Percentiles rank a stretch among this genome's conserved stretches.
Evolutionary conservation across 2,329 filamentous ascomycete species (phyloP).

Genomic region (Fusarium sp.): DNA sequence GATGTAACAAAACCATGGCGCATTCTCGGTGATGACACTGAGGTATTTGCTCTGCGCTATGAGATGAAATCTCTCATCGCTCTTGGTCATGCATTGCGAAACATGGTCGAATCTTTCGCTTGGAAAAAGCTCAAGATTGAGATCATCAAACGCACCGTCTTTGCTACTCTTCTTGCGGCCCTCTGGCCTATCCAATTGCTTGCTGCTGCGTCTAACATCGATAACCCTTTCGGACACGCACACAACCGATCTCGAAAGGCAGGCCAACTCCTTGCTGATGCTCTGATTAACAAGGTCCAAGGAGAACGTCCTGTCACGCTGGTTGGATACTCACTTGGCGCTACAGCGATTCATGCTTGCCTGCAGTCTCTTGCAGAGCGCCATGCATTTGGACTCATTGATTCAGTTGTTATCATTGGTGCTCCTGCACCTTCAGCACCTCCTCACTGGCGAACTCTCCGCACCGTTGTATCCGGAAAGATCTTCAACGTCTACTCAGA

Average conservation of each 20-base stretch:
- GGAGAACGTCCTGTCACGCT: slow-evolving; percentile 85
- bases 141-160: slow-evolving; percentile 78
- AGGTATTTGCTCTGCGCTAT: slow-evolving; percentile 87
- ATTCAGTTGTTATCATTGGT: slow-evolving; percentile 86
- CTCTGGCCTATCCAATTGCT: slow-evolving; percentile 78
- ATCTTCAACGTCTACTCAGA: slow-evolving; percentile 90
- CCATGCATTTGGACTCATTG: slow-evolving; percentile 84
- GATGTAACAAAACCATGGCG: slow-evolving; percentile 87
- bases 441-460: slow-evolving; percentile 80
- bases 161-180: slow-evolving; percentile 75
- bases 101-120: slow-evolving; percentile 79
- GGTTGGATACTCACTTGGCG: slow-evolving; percentile 85
- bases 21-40: slow-evolving; percentile 76
- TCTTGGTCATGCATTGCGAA: slow-evolving; percentile 79
- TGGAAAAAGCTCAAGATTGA: slow-evolving; percentile 81
- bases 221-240: slow-evolving; percentile 86
- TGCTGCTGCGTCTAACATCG: slow-evolving; percentile 75
- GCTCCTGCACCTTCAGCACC: slow-evolving; percentile 80
- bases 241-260: slow-evolving; percentile 84
- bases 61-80: slow-evolving; percentile 83
- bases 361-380: slow-evolving; percentile 81
- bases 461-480: slow-evolving; percentile 82
- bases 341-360: slow-evolving; percentile 85
- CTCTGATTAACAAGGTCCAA: slow-evolving; percentile 83
- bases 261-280: slow-evolving; percentile 83